Base-by-base conservation (phyloP, 108 stramenopile genomes). In the Ochromonas danica region DNA sequence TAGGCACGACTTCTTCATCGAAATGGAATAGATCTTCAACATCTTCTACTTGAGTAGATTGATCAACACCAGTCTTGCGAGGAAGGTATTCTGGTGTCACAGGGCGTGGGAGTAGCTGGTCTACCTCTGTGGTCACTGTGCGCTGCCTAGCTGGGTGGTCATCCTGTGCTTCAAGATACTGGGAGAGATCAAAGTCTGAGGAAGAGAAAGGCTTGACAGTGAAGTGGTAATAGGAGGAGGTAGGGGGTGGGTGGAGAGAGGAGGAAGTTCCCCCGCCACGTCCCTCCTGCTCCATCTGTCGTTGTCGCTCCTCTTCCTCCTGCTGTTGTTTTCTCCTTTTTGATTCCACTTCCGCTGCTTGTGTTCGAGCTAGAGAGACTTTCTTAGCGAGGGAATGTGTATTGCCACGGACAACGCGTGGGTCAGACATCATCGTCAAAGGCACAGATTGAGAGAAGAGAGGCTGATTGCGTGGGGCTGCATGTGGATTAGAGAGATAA, bases 31-130 rank as follows among this genome's bases (percentile, higher is more conserved):
- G 78, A 57, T 83, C 79, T n/a, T 39, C 83, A 1, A 42, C 81
- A 0, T 81, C 81, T 39, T 63, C 77, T 1, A 84, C 77, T 33
- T 89, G 89, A 0, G 89, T 88, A n/a, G 25, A 71, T 0, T 60
- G 81, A 43, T 89, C 89, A 28, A 89, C 82, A 42, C 89, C 89
- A n/a, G 81, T 85, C 63, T 89, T 89, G 35, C 61, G 39, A 25
- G 88, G 87, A 0, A 87, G 71, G 71, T 57, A 85, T 1, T 51
- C 61, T 33, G 75, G 40, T 40, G 80, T 25, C 2, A 41, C 70
- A 25, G 74, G 42, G 1, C 74, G 67, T 22, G 77, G 61, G 0
- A 14, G 0, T 30, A 89, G 87, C 40, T 17, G 41, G 70, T 88
- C 84, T 22, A 85, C 86, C 31, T 89, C 85, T 14, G 87, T 88